Conservation (phyloP, 2,329 filamentous ascomycete species). For the Penicillium sp. region DNA sequence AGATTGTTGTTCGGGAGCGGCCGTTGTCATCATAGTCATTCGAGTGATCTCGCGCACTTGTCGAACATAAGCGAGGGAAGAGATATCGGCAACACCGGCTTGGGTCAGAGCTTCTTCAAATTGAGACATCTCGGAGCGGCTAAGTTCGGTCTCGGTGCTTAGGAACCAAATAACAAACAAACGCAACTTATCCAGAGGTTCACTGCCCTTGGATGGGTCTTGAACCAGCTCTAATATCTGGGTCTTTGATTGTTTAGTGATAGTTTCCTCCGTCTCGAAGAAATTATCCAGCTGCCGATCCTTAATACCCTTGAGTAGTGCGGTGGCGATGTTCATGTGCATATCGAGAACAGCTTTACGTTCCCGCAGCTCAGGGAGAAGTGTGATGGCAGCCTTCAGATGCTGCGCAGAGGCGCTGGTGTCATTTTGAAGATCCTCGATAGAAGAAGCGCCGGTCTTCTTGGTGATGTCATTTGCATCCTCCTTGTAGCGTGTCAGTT, state of each 20-base stretch:
- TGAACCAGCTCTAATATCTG: slow-evolving; percentile 87
- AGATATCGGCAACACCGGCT: slow-evolving; percentile 70
- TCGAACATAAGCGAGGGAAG: slow-evolving; percentile 80
- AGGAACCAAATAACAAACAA: slow-evolving; percentile 97
- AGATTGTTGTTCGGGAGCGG: slow-evolving; percentile 62
- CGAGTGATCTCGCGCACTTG: slow-evolving; percentile 92
- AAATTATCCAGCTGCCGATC: slow-evolving; percentile 93
- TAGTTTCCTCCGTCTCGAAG: slow-evolving; percentile 91
- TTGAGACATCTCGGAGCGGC: slow-evolving; percentile 75
- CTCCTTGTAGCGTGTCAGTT: slow-evolving; percentile 92
- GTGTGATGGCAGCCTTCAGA: slow-evolving; percentile 90
- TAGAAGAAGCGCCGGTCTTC: slow-evolving; percentile 87
- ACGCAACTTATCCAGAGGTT: slow-evolving; percentile 85
- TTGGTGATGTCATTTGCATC: slow-evolving; percentile 92
- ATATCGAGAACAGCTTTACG: slow-evolving; percentile 92
- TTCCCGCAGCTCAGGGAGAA: slow-evolving; percentile 87
- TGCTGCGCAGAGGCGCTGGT: slow-evolving; percentile 88
- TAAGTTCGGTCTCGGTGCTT: slow-evolving; percentile 87
- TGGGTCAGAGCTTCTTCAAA: slow-evolving; percentile 82
- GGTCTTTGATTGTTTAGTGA: slow-evolving; percentile 85
- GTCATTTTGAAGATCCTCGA: slow-evolving; percentile 91
- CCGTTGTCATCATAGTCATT: slow-evolving; percentile 96
- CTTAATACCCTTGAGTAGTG: slow-evolving; percentile 79
- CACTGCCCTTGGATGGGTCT: slow-evolving; percentile 76
- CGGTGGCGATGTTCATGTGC: slow-evolving; percentile 98